Evolutionary conservation across 2,329 filamentous ascomycete species (phyloP), one percentile per base, ranked within the genome.

Genomic region (Emmonsiellopsis sp.): DNA sequence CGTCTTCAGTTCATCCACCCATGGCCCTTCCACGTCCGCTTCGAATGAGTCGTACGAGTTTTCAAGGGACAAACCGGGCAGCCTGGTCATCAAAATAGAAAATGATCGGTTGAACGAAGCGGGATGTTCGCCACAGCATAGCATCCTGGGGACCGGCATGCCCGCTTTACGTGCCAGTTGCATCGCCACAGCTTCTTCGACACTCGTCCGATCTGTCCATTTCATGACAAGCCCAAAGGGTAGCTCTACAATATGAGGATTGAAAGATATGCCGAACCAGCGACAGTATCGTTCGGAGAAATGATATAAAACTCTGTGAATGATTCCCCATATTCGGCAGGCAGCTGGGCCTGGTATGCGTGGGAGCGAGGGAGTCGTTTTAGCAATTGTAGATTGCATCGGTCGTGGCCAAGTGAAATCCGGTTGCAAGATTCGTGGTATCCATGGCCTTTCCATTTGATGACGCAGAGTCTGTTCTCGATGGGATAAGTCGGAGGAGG

Each of bases 201-300:
- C 7, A 30, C 16, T 43, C n/a, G 49, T 43, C n/a, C 49, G 38
- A 51, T 51, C 49, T 34, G 49, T 51, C 49, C 49, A 51, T 43
- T 51, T 51, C 35, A 51, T 31, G 35, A 51, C 15, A 31, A 51
- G 38, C 49, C 49, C 49, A 32, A 51, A 51, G 37, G 49, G 49
- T 15, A 51, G 15, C 26, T 51, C 37, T 10, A 43, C n/a, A 34
- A 51, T 42, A n/a, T 51, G 37, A 31, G 45, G 2, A 1, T 43
- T 44, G 38, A 51, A 51, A 15, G 34, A n/a, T 42, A 51, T 51
- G 37, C 8, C 37, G 37, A 51, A 51, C 61, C 61, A 69, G 35
- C 26, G 54, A 49, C 64, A 69, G 52, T 70, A 72, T 49, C 58
- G 58, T 41, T 50, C 7, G 1, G 67, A 71, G 34, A 72, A 63